phyloP scores from a whole-genome alignment of 2,329 filamentous ascomycete species.

The Pseudovirgaria hyperparasitica region DNA sequence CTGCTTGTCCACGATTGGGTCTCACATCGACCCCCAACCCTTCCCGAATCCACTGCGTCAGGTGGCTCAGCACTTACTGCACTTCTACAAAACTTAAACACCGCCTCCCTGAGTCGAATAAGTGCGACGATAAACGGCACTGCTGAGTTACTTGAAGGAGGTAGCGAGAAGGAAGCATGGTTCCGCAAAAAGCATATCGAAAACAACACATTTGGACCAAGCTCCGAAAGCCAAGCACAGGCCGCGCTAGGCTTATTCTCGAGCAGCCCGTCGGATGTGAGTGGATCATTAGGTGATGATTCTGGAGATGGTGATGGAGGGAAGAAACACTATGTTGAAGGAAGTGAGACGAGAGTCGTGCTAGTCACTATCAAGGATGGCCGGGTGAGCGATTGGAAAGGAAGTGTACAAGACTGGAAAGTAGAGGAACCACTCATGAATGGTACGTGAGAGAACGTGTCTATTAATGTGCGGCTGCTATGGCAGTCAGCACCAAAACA shows the following conservation, averaged over 20 bases:
- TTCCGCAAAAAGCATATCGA: conserved; percentile 74
- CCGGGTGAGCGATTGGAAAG: conserved; percentile 88
- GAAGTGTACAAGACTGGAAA: conserved; percentile 82
- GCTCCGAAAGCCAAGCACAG: conserved; percentile 19
- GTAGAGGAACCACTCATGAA: no score
- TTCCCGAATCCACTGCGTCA: no score
- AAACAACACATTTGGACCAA: conserved; percentile 70
- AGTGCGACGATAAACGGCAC: conserved; percentile 88
- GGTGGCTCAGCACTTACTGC: conserved; percentile 72
- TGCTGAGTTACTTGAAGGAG: conserved; percentile 58
- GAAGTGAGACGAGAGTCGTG: conserved; percentile 76
- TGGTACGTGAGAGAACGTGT: no score
- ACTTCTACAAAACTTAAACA: conserved; percentile 83
- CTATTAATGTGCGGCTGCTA: no score
- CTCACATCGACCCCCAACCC: conserved; percentile 75
- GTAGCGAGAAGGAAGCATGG: conserved; percentile 72
- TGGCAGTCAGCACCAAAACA: no score
- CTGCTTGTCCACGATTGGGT: conserved; percentile 98
- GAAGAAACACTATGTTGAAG: conserved; percentile 58
- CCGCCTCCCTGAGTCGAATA: conserved; percentile 74
- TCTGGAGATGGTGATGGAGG: conserved; percentile 32
- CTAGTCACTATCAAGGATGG: conserved; percentile 75
- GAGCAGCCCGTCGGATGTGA: conserved; percentile 22
- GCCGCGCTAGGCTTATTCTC: conserved; percentile 13
- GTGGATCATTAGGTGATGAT: conserved; percentile 33